A percentile compares a stretch with the other conserved stretches of the same genome.
phyloP scores from a whole-genome alignment of 257 asterid species.

The Solanum medicagineum region DNA sequence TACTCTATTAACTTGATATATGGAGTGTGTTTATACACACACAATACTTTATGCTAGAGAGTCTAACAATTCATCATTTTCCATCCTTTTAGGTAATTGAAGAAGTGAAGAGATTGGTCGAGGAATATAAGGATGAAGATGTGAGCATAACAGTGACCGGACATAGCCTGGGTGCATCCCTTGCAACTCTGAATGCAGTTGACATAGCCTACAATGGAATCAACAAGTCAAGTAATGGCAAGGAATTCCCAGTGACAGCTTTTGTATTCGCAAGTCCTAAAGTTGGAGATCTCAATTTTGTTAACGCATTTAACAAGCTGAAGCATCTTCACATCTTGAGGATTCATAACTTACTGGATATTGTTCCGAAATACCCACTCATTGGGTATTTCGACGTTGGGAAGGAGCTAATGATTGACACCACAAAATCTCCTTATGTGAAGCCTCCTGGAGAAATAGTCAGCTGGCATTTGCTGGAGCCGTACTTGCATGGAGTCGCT shows the following conservation, averaged over 20 bases:
- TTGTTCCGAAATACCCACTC: background rate
- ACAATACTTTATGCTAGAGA: background rate
- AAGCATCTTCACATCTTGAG: slow-evolving; percentile 25
- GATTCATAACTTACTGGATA: slow-evolving; percentile 11
- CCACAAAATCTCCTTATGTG: slow-evolving; percentile 10
- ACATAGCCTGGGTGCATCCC: background rate
- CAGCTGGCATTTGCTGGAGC: slow-evolving; percentile 55
- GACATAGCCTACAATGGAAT: background rate
- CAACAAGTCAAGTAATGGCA: slow-evolving; percentile 20
- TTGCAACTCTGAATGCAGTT: background rate
- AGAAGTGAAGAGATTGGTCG: background rate
- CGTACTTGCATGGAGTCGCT: slow-evolving; percentile 45
- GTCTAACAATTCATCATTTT: background rate
- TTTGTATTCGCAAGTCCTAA: slow-evolving; percentile 30
- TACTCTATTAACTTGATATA: too few species aligned
- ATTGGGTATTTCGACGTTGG: slow-evolving; percentile 47
- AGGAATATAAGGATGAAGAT: background rate
- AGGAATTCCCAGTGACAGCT: slow-evolving; percentile 50
- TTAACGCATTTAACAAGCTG: background rate
- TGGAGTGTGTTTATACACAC: too few species aligned
- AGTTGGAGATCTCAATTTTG: slow-evolving; percentile 20
- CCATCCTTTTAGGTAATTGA: slow-evolving; percentile 24
- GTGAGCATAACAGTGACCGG: background rate
- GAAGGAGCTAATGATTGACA: slow-evolving; percentile 22
- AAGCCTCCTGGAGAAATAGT: slow-evolving; percentile 31